Evolutionary conservation across 176 grass and related monocot genomes (phyloP).

Genomic region (Oryza australiensis): DNA sequence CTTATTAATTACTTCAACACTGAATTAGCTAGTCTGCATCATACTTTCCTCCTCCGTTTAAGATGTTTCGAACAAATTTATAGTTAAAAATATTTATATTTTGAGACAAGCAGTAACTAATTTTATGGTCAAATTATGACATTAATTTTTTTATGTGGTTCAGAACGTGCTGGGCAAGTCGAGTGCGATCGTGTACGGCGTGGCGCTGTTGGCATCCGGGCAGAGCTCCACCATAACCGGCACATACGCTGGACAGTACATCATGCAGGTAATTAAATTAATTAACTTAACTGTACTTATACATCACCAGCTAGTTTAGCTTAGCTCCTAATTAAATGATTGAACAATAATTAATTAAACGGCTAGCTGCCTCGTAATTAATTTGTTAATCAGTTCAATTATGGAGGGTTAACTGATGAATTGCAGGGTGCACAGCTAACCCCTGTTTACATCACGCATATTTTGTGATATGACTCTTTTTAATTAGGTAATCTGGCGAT

Average conservation of each 20-base stretch:
- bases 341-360: neutral
- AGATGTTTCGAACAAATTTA: too few relatives aligned
- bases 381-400: neutral
- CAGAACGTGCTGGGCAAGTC: slow-evolving; percentile 92
- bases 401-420: neutral
- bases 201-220: slow-evolving; percentile 85
- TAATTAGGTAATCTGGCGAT: neutral
- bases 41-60: too few relatives aligned
- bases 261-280: slow-evolving; percentile 71
- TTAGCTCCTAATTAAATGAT: neutral
- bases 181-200: slow-evolving; percentile 72
- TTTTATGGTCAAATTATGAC: neutral
- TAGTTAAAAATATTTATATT: too few relatives aligned
- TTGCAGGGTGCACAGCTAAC: neutral
- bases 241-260: slow-evolving; percentile 88
- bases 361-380: neutral
- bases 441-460: neutral
- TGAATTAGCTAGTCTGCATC: too few relatives aligned
- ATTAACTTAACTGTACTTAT: neutral
- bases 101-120: neutral
- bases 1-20: too few relatives aligned
- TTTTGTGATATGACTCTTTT: neutral
- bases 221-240: slow-evolving; percentile 96
- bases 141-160: neutral
- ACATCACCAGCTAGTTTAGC: neutral